Conservation (phyloP, 2,329 filamentous ascomycete species). For the Aspergillus eucalypticola region DNA sequence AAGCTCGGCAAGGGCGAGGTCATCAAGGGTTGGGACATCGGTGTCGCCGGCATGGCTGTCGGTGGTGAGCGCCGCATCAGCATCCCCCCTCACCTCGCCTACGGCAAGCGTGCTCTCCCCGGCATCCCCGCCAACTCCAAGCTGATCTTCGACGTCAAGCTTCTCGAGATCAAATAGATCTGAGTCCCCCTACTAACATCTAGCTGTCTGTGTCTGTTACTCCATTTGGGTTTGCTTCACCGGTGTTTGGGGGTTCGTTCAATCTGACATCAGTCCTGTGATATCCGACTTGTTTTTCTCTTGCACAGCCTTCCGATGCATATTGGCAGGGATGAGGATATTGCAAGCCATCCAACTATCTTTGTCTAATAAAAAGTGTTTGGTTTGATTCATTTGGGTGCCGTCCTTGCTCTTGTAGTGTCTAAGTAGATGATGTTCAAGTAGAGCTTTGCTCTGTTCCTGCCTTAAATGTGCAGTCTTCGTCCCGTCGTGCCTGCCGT, state of each 20-base stretch:
- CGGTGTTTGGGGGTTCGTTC: constrained; percentile 30
- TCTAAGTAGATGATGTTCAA: background rate
- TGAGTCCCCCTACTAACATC: background rate
- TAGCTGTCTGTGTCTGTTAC: constrained; percentile 8
- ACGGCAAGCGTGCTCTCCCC: constrained; percentile 78
- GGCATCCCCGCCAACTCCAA: constrained; percentile 91
- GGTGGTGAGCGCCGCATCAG: constrained; percentile 92
- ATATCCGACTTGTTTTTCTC: constrained; percentile 41
- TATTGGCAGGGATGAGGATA: constrained; percentile 36
- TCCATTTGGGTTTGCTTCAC: constrained; percentile 10
- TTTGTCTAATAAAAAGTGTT: constrained; percentile 10
- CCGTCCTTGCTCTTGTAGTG: background rate
- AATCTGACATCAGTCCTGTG: constrained; percentile 27
- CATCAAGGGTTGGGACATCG: constrained; percentile 98
- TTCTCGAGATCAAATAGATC: constrained; percentile 76
- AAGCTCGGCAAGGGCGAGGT: constrained; percentile 93
- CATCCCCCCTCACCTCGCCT: constrained; percentile 83
- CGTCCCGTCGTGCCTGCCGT: background rate
- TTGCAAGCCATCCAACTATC: constrained; percentile 26
- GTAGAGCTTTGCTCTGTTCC: background rate
- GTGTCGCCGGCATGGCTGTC: constrained; percentile 85
- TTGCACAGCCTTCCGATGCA: constrained; percentile 29
- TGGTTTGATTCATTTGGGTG: background rate
- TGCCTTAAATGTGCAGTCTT: background rate
- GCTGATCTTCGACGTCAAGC: constrained; percentile 87